Base-by-base conservation (phyloP, 805 yeast species). In the Yarrowia osloensis region DNA sequence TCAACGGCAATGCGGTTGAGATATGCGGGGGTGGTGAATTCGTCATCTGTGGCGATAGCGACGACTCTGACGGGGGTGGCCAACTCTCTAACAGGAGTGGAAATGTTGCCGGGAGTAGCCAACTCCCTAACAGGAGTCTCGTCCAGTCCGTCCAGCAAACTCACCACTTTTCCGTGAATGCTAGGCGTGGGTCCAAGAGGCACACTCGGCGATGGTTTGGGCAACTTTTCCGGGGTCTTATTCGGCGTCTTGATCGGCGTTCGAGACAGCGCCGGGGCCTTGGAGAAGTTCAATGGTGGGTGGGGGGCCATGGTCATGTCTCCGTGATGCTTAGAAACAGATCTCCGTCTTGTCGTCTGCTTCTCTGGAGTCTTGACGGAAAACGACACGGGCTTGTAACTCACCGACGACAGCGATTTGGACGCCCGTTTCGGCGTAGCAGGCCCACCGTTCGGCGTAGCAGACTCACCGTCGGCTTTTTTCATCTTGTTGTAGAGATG, bases 101-200 rank as follows among this genome's bases (percentile, higher is more conserved):
- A 19, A 19, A 21, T 12, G 28, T 52, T 24, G 7, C 29, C 40
- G 8, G 67, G 57, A 3, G 57, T 50, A 21, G 57, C 57, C 31
- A 31, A 22, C 12, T 50, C 29, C 29, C 55, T 44, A 15, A 44
- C 37, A 4, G 70, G 68, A 6, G 50, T 63, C 3, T 29, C 46
- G 6, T 37, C 49, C 12, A 37, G 42, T 70, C 86, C 79, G 69
- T 90, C 96, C 73, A 91, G 88, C 4, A 91, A 80, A 19, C 95
- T 86, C 37, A 89, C 74, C 0, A 90, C 89, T 66, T 88, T 83
- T 0, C 97, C 97, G 69, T 87, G 82, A 11, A 90, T 82, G 71
- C 91, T 97, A 0, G 97, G 97, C 0, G 97, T 91, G 0, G 97
- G 97, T 0, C 96, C 96, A 13, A 90, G 74, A 68, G 86, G 89